A percentile compares a stretch with the other conserved stretches of the same genome.
These are phyloP conservation scores for Thraustochytrium striatum DNA, from an alignment of 352 stramenopile species.

Conservation along the genomic window DNA sequence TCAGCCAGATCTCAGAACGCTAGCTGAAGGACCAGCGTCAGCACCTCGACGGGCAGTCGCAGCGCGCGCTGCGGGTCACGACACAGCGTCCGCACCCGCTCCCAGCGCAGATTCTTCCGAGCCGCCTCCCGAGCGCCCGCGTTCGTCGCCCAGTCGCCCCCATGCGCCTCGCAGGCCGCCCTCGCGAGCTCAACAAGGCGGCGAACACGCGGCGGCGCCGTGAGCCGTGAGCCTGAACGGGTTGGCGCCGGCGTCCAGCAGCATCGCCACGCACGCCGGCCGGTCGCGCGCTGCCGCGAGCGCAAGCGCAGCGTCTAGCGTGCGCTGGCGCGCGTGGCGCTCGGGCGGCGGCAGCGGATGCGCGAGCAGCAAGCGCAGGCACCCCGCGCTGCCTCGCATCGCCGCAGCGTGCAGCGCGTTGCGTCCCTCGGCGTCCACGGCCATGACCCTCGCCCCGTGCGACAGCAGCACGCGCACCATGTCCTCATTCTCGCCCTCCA, in stretches of 20 bases:
- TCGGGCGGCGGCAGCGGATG: neutral
- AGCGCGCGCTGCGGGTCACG: neutral
- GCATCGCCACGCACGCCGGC: neutral
- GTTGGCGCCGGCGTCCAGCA: neutral
- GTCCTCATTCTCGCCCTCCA: neutral
- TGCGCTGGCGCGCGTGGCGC: neutral
- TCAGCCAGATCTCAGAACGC: neutral
- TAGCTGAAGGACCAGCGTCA: neutral
- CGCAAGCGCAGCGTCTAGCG: neutral
- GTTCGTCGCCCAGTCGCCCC: neutral
- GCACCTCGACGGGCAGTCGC: neutral
- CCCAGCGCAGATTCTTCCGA: neutral
- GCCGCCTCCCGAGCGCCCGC: neutral
- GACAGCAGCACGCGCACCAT: neutral
- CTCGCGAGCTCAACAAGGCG: too few species aligned
- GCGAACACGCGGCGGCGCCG: too few species aligned
- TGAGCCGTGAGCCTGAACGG: too few species aligned
- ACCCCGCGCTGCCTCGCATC: neutral
- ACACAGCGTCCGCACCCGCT: neutral
- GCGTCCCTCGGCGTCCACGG: neutral
- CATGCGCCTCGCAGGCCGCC: neutral
- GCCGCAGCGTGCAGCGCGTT: conserved; percentile 10
- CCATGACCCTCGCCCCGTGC: neutral
- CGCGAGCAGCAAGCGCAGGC: neutral
- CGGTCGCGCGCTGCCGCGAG: neutral